Evolutionary conservation across 2,329 filamentous ascomycete species (phyloP).

Genomic region (Pyricularia sp.): DNA sequence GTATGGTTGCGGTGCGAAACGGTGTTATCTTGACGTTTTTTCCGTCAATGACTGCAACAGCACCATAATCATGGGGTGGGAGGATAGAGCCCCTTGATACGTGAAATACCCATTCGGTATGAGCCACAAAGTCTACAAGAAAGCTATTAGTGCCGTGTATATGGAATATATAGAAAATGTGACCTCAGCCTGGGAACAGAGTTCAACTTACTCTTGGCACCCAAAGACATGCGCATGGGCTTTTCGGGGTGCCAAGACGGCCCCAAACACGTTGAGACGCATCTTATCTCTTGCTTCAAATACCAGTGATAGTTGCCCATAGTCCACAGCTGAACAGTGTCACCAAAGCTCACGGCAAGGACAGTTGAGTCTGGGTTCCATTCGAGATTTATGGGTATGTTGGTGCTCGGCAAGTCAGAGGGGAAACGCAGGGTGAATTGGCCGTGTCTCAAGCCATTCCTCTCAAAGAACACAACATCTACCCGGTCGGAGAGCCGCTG

Average conservation of each 20-base stretch:
- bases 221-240: slow-evolving; percentile 52
- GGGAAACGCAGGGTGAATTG: slow-evolving; percentile 63
- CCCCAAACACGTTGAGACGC: slow-evolving; percentile 18
- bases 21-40: slow-evolving; percentile 70
- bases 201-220: slow-evolving; percentile 30
- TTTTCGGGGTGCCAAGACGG: slow-evolving; percentile 81
- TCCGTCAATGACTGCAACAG: slow-evolving; percentile 77
- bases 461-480: slow-evolving; percentile 88
- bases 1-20: slow-evolving; percentile 69
- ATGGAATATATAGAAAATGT: neutral
- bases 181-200: neutral
- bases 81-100: slow-evolving; percentile 55
- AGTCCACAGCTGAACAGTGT: slow-evolving; percentile 85
- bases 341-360: slow-evolving; percentile 62
- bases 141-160: neutral
- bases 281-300: slow-evolving; percentile 73
- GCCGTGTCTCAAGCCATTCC: slow-evolving; percentile 93
- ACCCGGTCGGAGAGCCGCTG: slow-evolving; percentile 57
- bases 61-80: slow-evolving; percentile 63
- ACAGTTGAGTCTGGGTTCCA: slow-evolving; percentile 94
- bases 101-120: slow-evolving; percentile 55
- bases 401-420: slow-evolving; percentile 2
- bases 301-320: slow-evolving; percentile 98
- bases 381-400: slow-evolving; percentile 45
- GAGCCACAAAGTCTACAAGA: slow-evolving; percentile 32